Percentiles rank a stretch among this genome's conserved stretches.
These are phyloP conservation scores for Pythium phragmitis DNA, from an alignment of 352 stramenopile species.

Conservation along the genomic window DNA sequence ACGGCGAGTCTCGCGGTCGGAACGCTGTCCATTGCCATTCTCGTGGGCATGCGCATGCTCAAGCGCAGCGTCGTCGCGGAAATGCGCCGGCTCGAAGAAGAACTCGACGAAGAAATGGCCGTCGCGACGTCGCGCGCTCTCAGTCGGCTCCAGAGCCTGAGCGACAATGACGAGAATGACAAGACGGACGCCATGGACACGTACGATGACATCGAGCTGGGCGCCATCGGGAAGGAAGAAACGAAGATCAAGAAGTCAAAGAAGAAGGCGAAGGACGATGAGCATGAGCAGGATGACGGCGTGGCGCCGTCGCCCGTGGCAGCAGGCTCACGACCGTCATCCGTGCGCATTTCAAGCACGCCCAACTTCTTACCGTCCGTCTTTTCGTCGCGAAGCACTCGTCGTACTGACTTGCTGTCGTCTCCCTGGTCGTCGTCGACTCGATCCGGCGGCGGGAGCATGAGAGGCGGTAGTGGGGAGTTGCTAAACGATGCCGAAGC, in stretches of 20 bases:
- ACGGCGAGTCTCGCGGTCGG: constrained; percentile 67
- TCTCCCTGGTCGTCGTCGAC: constrained; percentile 36
- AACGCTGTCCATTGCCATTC: constrained; percentile 44
- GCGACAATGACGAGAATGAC: constrained; percentile 16
- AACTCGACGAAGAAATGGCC: constrained; percentile 42
- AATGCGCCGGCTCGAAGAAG: constrained; percentile 34
- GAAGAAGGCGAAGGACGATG: not conserved
- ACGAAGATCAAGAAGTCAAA: constrained; percentile 13
- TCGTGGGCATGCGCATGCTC: constrained; percentile 48
- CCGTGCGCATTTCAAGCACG: constrained; percentile 5
- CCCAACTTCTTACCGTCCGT: constrained; percentile 16
- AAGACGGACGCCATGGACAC: not conserved
- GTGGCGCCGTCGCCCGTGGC: constrained; percentile 21
- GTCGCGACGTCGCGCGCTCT: constrained; percentile 45
- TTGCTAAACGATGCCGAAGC: constrained; percentile 33
- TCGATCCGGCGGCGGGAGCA: constrained; percentile 5
- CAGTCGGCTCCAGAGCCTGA: constrained; percentile 24
- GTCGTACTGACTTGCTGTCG: constrained; percentile 43
- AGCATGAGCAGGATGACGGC: not conserved
- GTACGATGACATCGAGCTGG: constrained; percentile 25
- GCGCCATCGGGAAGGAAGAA: constrained; percentile 8
- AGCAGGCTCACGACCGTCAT: constrained; percentile 25
- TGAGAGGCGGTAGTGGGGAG: constrained; percentile 9
- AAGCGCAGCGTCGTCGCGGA: constrained; percentile 50
- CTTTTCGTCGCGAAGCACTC: constrained; percentile 26